Percentiles rank a stretch among this genome's conserved stretches.
Evolutionary conservation across 768 basidiomycete genomes (phyloP).

Genomic region (Boletus patriciae): DNA sequence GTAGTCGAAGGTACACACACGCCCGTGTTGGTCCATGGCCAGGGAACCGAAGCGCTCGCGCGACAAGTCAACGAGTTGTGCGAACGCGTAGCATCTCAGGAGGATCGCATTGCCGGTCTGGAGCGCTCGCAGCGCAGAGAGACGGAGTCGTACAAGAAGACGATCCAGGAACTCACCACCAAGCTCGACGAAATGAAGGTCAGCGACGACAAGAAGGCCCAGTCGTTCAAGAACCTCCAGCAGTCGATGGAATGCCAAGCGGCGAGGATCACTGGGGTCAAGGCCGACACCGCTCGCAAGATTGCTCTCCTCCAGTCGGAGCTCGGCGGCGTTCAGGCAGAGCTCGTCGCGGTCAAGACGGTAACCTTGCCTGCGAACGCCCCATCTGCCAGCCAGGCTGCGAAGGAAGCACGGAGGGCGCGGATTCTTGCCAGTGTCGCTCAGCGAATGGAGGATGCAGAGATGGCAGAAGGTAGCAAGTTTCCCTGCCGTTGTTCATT

Average conservation of each 20-base stretch:
- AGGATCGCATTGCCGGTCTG: slow-evolving; percentile 9
- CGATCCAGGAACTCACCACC: slow-evolving; percentile 12
- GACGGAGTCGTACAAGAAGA: slow-evolving; percentile 1
- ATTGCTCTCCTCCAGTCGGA: slow-evolving; percentile 18
- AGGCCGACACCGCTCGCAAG: slow-evolving; percentile 18
- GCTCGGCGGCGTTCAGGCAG: slow-evolving; percentile 6
- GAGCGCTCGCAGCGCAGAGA: slow-evolving; percentile 9
- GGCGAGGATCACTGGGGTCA: slow-evolving; percentile 14
- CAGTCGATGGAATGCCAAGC: slow-evolving; percentile 13
- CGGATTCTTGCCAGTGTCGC: neutral
- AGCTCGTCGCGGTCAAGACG: slow-evolving; percentile 12
- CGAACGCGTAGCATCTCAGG: slow-evolving; percentile 12
- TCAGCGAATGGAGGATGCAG: neutral
- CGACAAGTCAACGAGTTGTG: slow-evolving; percentile 10
- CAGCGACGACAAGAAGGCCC: slow-evolving; percentile 4
- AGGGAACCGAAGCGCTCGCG: slow-evolving; percentile 3
- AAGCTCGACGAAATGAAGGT: slow-evolving; percentile 4
- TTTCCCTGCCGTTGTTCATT: neutral
- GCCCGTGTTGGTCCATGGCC: neutral
- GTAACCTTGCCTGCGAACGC: neutral
- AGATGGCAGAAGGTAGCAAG: slow-evolving; percentile 6
- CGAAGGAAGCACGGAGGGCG: slow-evolving; percentile 5
- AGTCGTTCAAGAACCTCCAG: slow-evolving; percentile 2
- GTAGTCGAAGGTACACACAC: slow-evolving; percentile 10
- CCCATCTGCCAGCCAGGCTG: neutral